Percentiles rank a stretch among this genome's conserved stretches.
Evolutionary conservation across 768 basidiomycete species (phyloP).

Genomic region (Candolleomyces eurysporus): DNA sequence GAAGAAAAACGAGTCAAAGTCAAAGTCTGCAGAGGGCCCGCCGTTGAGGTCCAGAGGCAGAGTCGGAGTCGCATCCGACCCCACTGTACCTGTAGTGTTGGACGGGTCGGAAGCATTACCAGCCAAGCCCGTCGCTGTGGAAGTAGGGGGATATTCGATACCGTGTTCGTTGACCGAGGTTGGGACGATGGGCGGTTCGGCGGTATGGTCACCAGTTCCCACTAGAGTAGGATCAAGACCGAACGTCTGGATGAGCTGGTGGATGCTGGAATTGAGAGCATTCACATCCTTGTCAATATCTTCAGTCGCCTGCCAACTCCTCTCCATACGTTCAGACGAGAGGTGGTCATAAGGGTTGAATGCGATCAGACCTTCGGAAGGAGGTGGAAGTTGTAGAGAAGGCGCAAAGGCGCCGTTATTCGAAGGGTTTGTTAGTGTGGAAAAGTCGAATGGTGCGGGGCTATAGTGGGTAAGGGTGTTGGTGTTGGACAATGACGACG

Average conservation of each 20-base stretch:
- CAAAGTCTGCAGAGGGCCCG: constrained; percentile 17
- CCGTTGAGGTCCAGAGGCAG: constrained; percentile 2
- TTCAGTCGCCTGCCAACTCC: constrained; percentile 55
- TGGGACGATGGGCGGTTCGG: not conserved
- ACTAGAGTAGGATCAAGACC: constrained; percentile 55
- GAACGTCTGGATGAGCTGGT: constrained; percentile 68
- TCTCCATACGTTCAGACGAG: constrained; percentile 34
- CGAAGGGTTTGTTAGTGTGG: constrained; percentile 15
- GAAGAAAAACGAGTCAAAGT: constrained; percentile 28
- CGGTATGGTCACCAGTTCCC: constrained; percentile 7
- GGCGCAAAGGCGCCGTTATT: constrained; percentile 1
- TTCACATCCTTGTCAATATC: constrained; percentile 76
- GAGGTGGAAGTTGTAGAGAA: constrained; percentile 10
- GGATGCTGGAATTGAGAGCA: constrained; percentile 63
- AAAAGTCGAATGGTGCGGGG: constrained; percentile 34
- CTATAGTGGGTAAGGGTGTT: constrained; percentile 32
- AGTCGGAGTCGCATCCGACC: constrained; percentile 5
- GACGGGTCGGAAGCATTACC: not conserved
- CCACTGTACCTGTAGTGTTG: not conserved
- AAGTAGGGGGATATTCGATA: not conserved
- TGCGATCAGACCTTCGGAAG: constrained; percentile 27
- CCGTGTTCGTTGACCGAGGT: no score
- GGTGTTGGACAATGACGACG: constrained; percentile 14
- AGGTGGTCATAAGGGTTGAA: constrained; percentile 23
- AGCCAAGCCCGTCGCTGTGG: not conserved